These are phyloP conservation scores for Aspergillus ellipticus DNA, from an alignment of 495 filamentous ascomycete genomes.

Conservation along the genomic window DNA sequence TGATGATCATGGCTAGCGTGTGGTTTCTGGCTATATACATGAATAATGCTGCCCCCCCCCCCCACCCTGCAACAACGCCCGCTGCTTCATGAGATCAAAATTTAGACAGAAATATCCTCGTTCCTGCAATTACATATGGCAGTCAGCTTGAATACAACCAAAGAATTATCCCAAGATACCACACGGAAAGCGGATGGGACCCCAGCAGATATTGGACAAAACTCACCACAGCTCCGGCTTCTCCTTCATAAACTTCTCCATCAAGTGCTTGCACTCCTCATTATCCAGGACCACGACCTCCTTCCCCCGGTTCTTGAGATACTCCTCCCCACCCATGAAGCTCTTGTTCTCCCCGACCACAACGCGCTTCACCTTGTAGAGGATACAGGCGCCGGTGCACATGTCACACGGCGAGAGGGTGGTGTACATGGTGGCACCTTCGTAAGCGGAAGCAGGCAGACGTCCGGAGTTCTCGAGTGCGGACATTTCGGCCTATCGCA, in stretches of 20 bases:
- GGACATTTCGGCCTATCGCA: constrained; percentile 69
- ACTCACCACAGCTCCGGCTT: constrained; percentile 73
- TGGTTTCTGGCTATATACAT: constrained; percentile 13
- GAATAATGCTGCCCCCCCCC: neutral
- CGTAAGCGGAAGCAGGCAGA: constrained; percentile 66
- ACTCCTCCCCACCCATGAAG: constrained; percentile 73
- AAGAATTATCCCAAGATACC: neutral
- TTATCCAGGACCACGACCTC: constrained; percentile 72
- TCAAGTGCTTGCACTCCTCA: constrained; percentile 64
- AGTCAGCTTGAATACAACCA: constrained; percentile 4
- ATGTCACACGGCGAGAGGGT: constrained; percentile 86
- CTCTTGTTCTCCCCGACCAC: constrained; percentile 83
- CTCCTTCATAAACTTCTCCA: constrained; percentile 73
- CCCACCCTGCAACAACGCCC: neutral
- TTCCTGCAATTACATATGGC: constrained; percentile 47
- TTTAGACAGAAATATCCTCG: constrained; percentile 68
- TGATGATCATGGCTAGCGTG: constrained; percentile 8
- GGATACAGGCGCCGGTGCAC: constrained; percentile 79
- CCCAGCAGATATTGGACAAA: constrained; percentile 10
- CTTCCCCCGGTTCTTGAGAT: constrained; percentile 66
- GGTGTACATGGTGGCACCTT: constrained; percentile 79
- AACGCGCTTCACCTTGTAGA: constrained; percentile 76
- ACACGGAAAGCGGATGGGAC: neutral
- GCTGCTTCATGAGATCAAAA: constrained; percentile 21
- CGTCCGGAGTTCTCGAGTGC: constrained; percentile 76